Conservation (phyloP, 345 rosid genomes). For the Hibiscus mutabilis region DNA sequence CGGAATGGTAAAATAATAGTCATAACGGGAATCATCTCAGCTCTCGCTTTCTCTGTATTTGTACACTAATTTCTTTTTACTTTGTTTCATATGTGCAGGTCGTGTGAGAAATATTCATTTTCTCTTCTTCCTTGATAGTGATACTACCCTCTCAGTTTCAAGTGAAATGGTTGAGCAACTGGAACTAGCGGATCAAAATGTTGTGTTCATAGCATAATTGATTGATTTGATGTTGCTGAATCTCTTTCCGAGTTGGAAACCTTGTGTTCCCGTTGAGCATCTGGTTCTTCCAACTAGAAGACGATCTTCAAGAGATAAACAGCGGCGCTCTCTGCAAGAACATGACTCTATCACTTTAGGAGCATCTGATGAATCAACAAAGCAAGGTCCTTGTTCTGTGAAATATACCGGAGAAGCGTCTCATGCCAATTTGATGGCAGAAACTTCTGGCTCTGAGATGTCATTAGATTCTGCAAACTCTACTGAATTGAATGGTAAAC, state of each 20-base stretch:
- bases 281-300: slow-evolving; percentile 29
- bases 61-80: background rate
- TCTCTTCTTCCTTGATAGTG: slow-evolving; percentile 60
- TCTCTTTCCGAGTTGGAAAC: slow-evolving; percentile 50
- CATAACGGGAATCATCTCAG: background rate
- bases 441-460: slow-evolving; percentile 31
- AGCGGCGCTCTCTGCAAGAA: slow-evolving; percentile 13
- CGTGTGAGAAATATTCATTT: slow-evolving; percentile 77
- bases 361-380: slow-evolving; percentile 17
- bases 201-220: slow-evolving; percentile 63
- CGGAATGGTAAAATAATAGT: slow-evolving; percentile 39
- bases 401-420: slow-evolving; percentile 22
- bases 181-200: slow-evolving; percentile 64
- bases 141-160: slow-evolving; percentile 73
- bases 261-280: slow-evolving; percentile 39
- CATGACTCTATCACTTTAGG: slow-evolving; percentile 11
- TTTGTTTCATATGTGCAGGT: slow-evolving; percentile 36
- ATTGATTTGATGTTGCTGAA: slow-evolving; percentile 61
- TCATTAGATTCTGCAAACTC: slow-evolving; percentile 39
- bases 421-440: slow-evolving; percentile 7
- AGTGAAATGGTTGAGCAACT: slow-evolving; percentile 94
- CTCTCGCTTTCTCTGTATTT: background rate
- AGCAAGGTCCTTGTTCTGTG: slow-evolving; percentile 10
- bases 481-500: slow-evolving; percentile 25
- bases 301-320: slow-evolving; percentile 22